A percentile compares a stretch with the other conserved stretches of the same genome.
phyloP scores from a whole-genome alignment of 106 monocot genomes.

The Posidonia australis region DNA sequence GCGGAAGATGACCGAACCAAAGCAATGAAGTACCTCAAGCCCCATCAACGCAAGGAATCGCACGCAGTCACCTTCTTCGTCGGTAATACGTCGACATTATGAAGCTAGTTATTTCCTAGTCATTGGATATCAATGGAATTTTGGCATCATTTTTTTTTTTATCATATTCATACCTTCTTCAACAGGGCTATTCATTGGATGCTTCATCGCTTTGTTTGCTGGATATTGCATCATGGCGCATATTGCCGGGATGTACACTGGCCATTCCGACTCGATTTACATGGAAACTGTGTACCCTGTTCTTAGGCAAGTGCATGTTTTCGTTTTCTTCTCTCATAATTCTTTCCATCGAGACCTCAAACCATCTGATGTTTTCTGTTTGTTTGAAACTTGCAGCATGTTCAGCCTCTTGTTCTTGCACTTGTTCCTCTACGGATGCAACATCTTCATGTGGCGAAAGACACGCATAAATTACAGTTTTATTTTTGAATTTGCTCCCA shows the following conservation, averaged over 20 bases:
- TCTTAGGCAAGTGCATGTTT: conserved; percentile 41
- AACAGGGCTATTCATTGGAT: conserved; percentile 81
- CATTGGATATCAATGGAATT: too few relatives aligned
- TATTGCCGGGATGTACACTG: conserved; percentile 67
- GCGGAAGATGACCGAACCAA: conserved; percentile 58
- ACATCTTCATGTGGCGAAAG: conserved; percentile 87
- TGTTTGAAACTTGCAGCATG: conserved; percentile 41
- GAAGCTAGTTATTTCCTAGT: too few relatives aligned
- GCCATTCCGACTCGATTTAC: conserved; percentile 52
- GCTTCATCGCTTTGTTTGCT: conserved; percentile 69
- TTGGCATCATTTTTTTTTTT: background rate
- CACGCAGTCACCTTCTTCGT: conserved; percentile 86
- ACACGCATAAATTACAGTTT: conserved; percentile 84
- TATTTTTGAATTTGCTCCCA: conserved; percentile 87
- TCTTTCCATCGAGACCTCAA: background rate
- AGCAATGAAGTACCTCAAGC: conserved; percentile 93
- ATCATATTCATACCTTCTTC: background rate
- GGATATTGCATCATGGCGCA: conserved; percentile 97
- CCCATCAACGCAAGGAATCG: conserved; percentile 59
- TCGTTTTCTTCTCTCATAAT: background rate
- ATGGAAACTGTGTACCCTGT: conserved; percentile 97
- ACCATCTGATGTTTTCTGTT: background rate
- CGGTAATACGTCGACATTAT: conserved; percentile 31
- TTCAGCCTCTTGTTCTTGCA: conserved; percentile 83
- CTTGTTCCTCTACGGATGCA: conserved; percentile 88